Evolutionary conservation across 192 early-diverging fungal genomes (phyloP).

Genomic region (Helicostylum pulchrum): DNA sequence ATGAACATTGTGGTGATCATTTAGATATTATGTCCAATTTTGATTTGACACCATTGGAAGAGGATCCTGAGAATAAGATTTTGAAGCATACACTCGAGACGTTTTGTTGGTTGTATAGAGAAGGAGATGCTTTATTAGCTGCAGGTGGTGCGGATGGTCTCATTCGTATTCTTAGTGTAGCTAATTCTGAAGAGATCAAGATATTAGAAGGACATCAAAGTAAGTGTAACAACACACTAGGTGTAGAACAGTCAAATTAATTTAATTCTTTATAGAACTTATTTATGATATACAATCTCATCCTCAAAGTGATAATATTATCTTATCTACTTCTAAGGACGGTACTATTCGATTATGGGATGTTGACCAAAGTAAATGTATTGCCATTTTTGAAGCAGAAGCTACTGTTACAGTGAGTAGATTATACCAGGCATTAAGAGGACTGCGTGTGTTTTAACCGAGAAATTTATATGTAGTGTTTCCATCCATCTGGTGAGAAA

Average conservation of each 20-base stretch:
- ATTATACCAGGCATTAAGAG: not conserved
- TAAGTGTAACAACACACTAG: slow-evolving; percentile 19
- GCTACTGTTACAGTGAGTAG: slow-evolving; percentile 55
- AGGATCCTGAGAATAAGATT: slow-evolving; percentile 2
- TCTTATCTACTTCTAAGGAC: slow-evolving; percentile 72
- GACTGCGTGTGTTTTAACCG: not conserved
- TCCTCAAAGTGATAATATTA: slow-evolving; percentile 58
- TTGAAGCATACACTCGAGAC: slow-evolving; percentile 47
- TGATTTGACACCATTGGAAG: slow-evolving; percentile 46
- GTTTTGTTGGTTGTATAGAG: slow-evolving; percentile 70
- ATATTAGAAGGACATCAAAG: slow-evolving; percentile 60
- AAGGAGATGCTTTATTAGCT: slow-evolving; percentile 68
- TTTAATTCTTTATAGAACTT: slow-evolving; percentile 31
- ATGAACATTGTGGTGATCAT: slow-evolving; percentile 91
- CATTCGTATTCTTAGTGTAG: slow-evolving; percentile 73
- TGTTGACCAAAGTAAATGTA: slow-evolving; percentile 55
- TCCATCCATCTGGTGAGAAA: slow-evolving; percentile 59
- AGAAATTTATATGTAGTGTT: slow-evolving; percentile 32
- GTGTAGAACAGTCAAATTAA: not conserved
- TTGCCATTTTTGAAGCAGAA: slow-evolving; percentile 58
- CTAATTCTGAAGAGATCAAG: slow-evolving; percentile 63
- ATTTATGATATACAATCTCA: slow-evolving; percentile 72
- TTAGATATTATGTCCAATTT: slow-evolving; percentile 94
- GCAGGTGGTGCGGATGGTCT: slow-evolving; percentile 59
- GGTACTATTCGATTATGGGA: slow-evolving; percentile 80